These are phyloP conservation scores for Calvatia gigantea DNA, from an alignment of 768 basidiomycete species.

Conservation along the genomic window DNA sequence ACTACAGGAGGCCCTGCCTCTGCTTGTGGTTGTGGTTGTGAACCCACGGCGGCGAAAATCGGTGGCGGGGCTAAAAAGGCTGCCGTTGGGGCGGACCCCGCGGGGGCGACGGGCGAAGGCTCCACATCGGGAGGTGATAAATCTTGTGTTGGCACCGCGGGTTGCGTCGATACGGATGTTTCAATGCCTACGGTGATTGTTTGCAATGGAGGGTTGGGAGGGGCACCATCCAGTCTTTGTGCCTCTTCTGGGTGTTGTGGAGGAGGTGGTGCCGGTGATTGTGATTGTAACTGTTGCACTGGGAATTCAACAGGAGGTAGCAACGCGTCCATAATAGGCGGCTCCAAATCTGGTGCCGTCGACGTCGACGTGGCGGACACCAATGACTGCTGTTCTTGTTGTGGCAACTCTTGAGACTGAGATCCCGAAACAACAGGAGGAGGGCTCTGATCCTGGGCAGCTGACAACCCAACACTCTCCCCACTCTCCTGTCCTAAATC, in stretches of 20 bases:
- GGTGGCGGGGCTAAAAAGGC: not conserved
- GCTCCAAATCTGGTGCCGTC: not conserved
- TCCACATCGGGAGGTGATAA: not conserved
- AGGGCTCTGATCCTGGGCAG: not conserved
- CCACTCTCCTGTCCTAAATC: constrained; percentile 51
- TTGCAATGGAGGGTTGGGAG: constrained; percentile 1
- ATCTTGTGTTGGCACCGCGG: not conserved
- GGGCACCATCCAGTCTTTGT: not conserved
- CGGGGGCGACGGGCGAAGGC: not conserved
- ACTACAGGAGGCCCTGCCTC: constrained; percentile 1
- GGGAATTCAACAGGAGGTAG: not conserved
- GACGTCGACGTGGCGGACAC: not conserved
- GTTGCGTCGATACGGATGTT: not conserved
- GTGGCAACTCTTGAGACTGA: not conserved
- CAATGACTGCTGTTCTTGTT: not conserved
- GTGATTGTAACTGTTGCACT: constrained; percentile 11
- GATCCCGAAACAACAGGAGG: not conserved
- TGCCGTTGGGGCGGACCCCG: not conserved
- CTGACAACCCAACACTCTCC: not conserved
- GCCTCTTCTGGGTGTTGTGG: not conserved
- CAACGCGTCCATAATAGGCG: constrained; percentile 4
- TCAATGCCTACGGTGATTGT: not conserved
- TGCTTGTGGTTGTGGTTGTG: not conserved
- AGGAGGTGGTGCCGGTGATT: not conserved
- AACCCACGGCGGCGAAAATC: constrained; percentile 2